A percentile compares a stretch with the other conserved stretches of the same genome.
phyloP scores from a whole-genome alignment of 106 monocot genomes.

The Dendrobium officinale region DNA sequence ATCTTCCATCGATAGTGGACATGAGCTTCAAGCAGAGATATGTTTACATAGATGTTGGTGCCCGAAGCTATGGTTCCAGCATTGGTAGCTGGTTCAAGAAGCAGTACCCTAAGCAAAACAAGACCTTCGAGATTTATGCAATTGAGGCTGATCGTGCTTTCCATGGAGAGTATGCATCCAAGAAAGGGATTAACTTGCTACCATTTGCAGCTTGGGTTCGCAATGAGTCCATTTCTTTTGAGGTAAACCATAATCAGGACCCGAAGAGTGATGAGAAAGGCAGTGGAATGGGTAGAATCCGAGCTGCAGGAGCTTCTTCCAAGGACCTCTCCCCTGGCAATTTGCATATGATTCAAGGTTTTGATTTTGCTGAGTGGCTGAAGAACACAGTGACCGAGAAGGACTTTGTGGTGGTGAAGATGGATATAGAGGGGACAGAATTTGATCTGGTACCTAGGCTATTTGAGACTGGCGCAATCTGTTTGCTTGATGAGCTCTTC shows the following conservation, averaged over 20 bases:
- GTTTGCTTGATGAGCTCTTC: constrained; percentile 69
- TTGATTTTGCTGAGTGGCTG: constrained; percentile 72
- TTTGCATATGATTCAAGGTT: constrained; percentile 38
- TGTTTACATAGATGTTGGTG: constrained; percentile 60
- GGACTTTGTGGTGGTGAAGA: constrained; percentile 75
- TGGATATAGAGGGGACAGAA: constrained; percentile 73
- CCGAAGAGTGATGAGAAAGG: constrained; percentile 30
- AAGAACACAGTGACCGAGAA: constrained; percentile 43
- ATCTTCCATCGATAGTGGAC: constrained; percentile 47
- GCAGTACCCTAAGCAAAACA: constrained; percentile 69
- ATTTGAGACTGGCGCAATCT: constrained; percentile 65
- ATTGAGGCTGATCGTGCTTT: constrained; percentile 59
- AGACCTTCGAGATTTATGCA: constrained; percentile 54
- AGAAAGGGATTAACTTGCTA: constrained; percentile 45
- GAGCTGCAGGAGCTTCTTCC: constrained; percentile 5
- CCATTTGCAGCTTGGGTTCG: constrained; percentile 66
- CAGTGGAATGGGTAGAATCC: constrained; percentile 60
- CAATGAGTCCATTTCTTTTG: constrained; percentile 57
- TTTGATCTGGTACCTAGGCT: constrained; percentile 59
- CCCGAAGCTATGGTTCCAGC: constrained; percentile 69
- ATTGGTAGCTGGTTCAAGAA: constrained; percentile 85
- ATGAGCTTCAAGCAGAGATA: constrained; percentile 55
- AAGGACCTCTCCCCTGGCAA: constrained; percentile 6
- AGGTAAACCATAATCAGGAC: constrained; percentile 40
- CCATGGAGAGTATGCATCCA: constrained; percentile 42